A percentile compares a stretch with the other conserved stretches of the same genome.
Conservation (phyloP, 768 basidiomycete species). For the Tephrocybe sp. region DNA sequence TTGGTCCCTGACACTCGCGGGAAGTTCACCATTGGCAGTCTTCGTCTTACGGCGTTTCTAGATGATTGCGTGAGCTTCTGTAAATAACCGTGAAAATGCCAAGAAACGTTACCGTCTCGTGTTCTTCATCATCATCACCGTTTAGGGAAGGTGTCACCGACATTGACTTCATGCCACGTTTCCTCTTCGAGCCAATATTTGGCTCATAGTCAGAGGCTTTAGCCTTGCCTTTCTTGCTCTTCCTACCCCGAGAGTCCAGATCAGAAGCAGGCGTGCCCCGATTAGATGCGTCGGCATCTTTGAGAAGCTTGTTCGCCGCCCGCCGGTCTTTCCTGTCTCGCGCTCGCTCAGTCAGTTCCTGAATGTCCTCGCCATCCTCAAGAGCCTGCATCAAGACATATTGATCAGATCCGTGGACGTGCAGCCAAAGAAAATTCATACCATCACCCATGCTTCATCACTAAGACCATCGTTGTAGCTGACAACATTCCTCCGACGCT, state of each 20-base stretch:
- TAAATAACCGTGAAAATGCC: constrained; percentile 7
- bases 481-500: constrained; percentile 79
- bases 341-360: constrained; percentile 67
- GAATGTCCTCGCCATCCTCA: constrained; percentile 79
- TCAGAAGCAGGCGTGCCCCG: constrained; percentile 68
- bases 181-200: constrained; percentile 65
- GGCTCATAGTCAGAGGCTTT: constrained; percentile 53
- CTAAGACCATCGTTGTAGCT: constrained; percentile 92
- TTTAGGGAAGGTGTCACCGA: constrained; percentile 78
- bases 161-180: constrained; percentile 71
- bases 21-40: constrained; percentile 44
- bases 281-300: constrained; percentile 59
- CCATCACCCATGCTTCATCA: constrained; percentile 92
- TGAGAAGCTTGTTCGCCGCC: constrained; percentile 55
- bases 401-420: constrained; percentile 4
- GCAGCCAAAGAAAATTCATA: constrained; percentile 27
- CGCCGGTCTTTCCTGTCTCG: constrained; percentile 68
- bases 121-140: constrained; percentile 79
- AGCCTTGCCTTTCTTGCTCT: constrained; percentile 64
- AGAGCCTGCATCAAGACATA: constrained; percentile 47
- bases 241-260: constrained; percentile 52
- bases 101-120: constrained; percentile 56
- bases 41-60: constrained; percentile 90
- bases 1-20: constrained; percentile 61
- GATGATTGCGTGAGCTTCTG: background rate